Evolutionary conservation across 345 rosid genomes (phyloP), one percentile per base, ranked within the genome.

Genomic region (Schrenkiella parvula): DNA sequence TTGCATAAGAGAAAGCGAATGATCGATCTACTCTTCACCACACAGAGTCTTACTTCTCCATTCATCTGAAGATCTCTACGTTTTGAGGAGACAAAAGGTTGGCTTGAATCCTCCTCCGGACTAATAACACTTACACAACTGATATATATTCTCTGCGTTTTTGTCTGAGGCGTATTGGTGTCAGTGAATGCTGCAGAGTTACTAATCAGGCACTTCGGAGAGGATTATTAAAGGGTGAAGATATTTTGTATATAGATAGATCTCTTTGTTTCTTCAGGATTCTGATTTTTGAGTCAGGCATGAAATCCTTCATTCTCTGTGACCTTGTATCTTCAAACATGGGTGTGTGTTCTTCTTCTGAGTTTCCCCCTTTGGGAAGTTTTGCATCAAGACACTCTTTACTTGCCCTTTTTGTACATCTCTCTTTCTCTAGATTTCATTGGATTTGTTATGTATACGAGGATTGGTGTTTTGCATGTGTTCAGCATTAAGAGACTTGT

Each of bases 1-100:
- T 65, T 87, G 92, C 76, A 19, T 82, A 15, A 80, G 92, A 82
- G 84, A 84, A 66, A 78, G 72, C 50, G 85, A 70, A 75, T 73
- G 81, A 76, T 56, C 11, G n/a, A 19, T 14, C 0, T 14, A 19
- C 19, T 73, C 71, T 42, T 64, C 77, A 55, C 25, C 31, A 44
- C 29, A 63, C 10, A 54, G 23, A 43, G 60, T 29, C 67, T 66
- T 55, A 14, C 51, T 64, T 64, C 32, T 47, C 6, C 6, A 8
- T 66, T 73, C 61, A 57, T 56, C 41, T 39, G 13, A 47, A 57
- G 61, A 50, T 29, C 68, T 41, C 57, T 68, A 39, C 55, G 8
- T 39, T 51, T 73, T 59, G 73, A 75, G 79, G 64, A 68, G 28
- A 42, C 68, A 41, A 60, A 60, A 50, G 56, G 29, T 47, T 68